Evolutionary conservation across 1,284 basidiomycete species (phyloP).

Genomic region (Apiotrichum siamense): DNA sequence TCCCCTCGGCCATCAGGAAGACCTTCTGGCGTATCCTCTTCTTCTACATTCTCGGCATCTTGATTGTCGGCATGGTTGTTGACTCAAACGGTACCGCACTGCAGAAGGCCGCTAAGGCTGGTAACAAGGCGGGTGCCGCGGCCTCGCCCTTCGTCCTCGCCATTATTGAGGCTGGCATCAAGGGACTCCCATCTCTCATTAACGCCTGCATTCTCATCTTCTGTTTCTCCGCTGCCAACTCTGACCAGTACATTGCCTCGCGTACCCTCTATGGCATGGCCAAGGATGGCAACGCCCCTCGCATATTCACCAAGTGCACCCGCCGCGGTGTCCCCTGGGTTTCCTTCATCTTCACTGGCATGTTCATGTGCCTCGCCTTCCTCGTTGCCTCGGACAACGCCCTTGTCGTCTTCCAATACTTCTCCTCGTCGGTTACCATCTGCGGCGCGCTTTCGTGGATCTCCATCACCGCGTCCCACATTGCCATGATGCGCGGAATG

Average conservation of each 20-base stretch:
- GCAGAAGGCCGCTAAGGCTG: constrained; percentile 7
- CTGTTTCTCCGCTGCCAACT: constrained; percentile 54
- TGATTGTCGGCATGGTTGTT: constrained; percentile 62
- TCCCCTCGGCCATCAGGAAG: constrained; percentile 55
- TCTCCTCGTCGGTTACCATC: constrained; percentile 62
- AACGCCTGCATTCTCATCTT: constrained; percentile 45
- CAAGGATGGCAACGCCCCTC: constrained; percentile 52
- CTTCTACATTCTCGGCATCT: constrained; percentile 55
- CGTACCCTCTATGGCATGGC: constrained; percentile 55
- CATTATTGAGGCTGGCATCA: constrained; percentile 47
- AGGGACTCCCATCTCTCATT: constrained; percentile 48
- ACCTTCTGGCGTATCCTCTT: constrained; percentile 57
- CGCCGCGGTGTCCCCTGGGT: constrained; percentile 49
- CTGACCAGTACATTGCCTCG: constrained; percentile 54
- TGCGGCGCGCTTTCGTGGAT: constrained; percentile 69
- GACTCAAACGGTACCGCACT: constrained; percentile 20
- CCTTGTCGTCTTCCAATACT: constrained; percentile 58
- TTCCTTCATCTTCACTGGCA: constrained; percentile 42
- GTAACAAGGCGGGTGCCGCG: constrained; percentile 51
- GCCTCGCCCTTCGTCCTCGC: constrained; percentile 73
- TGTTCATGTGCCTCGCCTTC: constrained; percentile 44
- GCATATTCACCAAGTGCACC: constrained; percentile 50
- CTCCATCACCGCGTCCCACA: constrained; percentile 62
- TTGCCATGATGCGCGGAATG: constrained; percentile 65
- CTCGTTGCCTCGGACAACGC: constrained; percentile 25